phyloP scores from a whole-genome alignment of 164 flowering plant genomes.

The Platanus orientalis region DNA sequence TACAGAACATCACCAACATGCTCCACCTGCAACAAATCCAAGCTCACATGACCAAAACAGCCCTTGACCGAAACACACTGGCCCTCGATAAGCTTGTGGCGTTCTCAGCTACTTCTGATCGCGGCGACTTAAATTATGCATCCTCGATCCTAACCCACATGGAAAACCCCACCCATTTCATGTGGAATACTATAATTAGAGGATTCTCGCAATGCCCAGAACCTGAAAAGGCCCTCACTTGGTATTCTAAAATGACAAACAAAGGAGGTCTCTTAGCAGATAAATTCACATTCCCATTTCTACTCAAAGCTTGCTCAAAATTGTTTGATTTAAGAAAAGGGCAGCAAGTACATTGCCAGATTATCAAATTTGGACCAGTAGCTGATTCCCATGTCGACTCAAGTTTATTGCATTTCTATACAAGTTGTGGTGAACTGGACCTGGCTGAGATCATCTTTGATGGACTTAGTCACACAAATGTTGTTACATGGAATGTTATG shows the following conservation, averaged over 20 bases:
- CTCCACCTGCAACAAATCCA: slow-evolving; percentile 18
- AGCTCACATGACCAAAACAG: slow-evolving; percentile 18
- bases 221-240: slow-evolving; percentile 13
- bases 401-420: slow-evolving; percentile 13
- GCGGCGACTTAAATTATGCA: slow-evolving; percentile 7
- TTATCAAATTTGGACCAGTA: slow-evolving; percentile 7
- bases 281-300: slow-evolving; percentile 17
- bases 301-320: slow-evolving; percentile 20
- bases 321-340: slow-evolving; percentile 16
- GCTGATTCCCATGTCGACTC: slow-evolving; percentile 6
- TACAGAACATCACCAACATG: slow-evolving; percentile 12
- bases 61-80: slow-evolving; percentile 2
- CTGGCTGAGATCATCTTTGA: slow-evolving; percentile 11
- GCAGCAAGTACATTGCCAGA: slow-evolving; percentile 14
- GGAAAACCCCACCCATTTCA: slow-evolving; percentile 12
- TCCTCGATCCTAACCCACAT: slow-evolving; percentile 9
- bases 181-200: slow-evolving; percentile 16
- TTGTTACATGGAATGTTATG: slow-evolving; percentile 21
- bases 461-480: not conserved
- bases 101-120: slow-evolving; percentile 11
- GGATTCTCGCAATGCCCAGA: slow-evolving; percentile 16
- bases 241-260: slow-evolving; percentile 10
- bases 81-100: slow-evolving; percentile 9
- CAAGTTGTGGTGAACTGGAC: slow-evolving; percentile 14
- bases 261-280: slow-evolving; percentile 11